These are phyloP conservation scores for Claviceps lovelessii DNA, from an alignment of 2,329 filamentous ascomycete species.

Conservation along the genomic window DNA sequence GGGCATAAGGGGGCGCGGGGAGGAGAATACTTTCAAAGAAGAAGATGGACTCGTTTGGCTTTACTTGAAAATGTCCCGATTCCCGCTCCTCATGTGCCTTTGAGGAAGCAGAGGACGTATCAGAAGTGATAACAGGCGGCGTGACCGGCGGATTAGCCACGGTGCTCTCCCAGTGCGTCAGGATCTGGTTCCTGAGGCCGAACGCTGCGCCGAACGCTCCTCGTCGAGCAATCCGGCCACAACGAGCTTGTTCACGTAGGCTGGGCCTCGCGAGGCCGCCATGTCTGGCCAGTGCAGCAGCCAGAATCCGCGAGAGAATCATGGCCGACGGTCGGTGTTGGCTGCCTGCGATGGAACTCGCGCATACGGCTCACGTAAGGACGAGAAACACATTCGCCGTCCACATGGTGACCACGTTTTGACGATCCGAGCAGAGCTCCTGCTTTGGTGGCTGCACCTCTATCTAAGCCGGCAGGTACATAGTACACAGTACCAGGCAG, in stretches of 20 bases:
- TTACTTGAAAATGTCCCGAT: conserved; percentile 67
- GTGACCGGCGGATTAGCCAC: neutral
- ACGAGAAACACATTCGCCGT: neutral
- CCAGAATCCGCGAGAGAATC: conserved; percentile 16
- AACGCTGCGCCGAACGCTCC: neutral
- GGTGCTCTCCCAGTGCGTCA: conserved; percentile 14
- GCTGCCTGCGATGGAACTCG: neutral
- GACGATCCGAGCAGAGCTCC: neutral
- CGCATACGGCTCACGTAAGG: neutral
- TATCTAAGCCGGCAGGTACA: neutral
- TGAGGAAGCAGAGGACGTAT: conserved; percentile 5
- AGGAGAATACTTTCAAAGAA: conserved; percentile 71
- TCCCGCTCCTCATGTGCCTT: conserved; percentile 41
- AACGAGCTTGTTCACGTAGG: neutral
- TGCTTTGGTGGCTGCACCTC: neutral
- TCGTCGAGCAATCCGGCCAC: neutral
- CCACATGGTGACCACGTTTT: neutral
- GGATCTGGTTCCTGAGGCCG: neutral
- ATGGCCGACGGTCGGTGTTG: conserved; percentile 8
- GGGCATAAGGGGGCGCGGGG: neutral
- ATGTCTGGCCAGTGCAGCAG: conserved; percentile 9
- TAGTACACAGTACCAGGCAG: neutral
- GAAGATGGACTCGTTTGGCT: conserved; percentile 64
- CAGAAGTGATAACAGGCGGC: conserved; percentile 1
- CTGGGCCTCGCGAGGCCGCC: neutral